phyloP scores from a whole-genome alignment of 2,329 filamentous ascomycete genomes.

The Cercospora citrullina region DNA sequence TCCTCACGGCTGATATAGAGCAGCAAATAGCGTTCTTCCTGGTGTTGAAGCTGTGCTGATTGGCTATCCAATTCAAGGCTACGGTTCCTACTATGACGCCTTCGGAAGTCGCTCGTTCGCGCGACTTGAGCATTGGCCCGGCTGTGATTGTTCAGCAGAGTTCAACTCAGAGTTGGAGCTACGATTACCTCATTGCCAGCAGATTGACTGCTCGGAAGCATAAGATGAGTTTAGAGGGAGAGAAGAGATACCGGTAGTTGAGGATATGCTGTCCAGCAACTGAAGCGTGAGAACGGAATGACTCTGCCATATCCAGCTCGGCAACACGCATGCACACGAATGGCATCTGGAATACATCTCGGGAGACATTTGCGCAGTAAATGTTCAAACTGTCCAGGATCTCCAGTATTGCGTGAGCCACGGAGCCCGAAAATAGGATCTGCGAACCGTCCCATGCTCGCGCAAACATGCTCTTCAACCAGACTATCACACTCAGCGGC shows the following conservation, averaged over 20 bases:
- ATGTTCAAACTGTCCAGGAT: conserved; percentile 8
- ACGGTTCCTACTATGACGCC: not conserved
- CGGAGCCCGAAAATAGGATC: conserved; percentile 4
- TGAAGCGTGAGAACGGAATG: conserved; percentile 2
- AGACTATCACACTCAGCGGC: conserved; percentile 13
- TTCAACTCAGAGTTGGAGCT: not conserved
- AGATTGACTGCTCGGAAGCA: conserved; percentile 91
- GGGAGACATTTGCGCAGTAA: not conserved
- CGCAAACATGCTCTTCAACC: conserved; percentile 27
- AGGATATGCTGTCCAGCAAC: conserved; percentile 61
- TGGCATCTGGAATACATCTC: conserved; percentile 19
- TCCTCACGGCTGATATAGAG: conserved; percentile 47
- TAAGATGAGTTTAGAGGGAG: conserved; percentile 67
- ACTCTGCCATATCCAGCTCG: conserved; percentile 12
- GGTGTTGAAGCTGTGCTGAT: conserved; percentile 38
- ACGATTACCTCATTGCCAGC: conserved; percentile 65
- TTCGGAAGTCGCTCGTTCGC: conserved; percentile 5
- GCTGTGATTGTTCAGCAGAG: not conserved
- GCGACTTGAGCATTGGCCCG: conserved; percentile 4
- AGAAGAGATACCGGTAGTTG: conserved; percentile 79
- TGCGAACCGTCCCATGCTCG: conserved; percentile 19
- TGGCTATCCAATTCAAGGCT: not conserved
- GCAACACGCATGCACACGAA: conserved; percentile 15
- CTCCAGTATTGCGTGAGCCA: conserved; percentile 19
- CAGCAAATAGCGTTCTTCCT: conserved; percentile 44